Evolutionary conservation across 2,329 filamentous ascomycete species (phyloP), one percentile per base, ranked within the genome.

Genomic region (Monilinia fructigena): DNA sequence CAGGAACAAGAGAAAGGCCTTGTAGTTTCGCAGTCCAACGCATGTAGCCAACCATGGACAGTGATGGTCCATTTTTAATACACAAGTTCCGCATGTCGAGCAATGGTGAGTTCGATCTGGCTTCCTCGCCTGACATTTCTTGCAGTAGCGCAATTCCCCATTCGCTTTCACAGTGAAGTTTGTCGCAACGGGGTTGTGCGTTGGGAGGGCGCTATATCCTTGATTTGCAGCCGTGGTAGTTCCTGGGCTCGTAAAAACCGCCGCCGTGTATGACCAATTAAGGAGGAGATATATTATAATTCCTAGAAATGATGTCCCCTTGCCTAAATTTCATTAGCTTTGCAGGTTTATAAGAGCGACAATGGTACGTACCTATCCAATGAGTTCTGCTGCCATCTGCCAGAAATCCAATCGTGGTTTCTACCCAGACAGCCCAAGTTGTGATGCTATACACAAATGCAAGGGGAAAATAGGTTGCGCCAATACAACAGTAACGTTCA

Each of bases 21-120:
- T 99, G 83, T 97, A 96, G 79, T 99, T 99, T 75, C 87, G 87
- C 70, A 99, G 82, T 26, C 95, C 95, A 68, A 99, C 91, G 78
- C 95, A 99, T 4, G 92, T 97, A 38, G 95, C 94, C 60, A 99
- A 84, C 95, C 95, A 99, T 20, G 95, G 95, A 77, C 95, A 99
- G 80, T 99, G 95, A 78, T 99, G 95, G 77, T 99, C 95, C 95
- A 99, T 99, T 82, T 99, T 99, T 77, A 99, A 83, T 35, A 99
- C 93, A 77, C 95, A 99, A 75, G 90, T 89, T 72, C 89, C 87
- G 80, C 95, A 99, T 4, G 93, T 96, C 14, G 92, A 96, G 83
- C 95, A 99, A 81, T 99, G 95, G 78, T 99, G 95, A 42, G 94
- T 88, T 68, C 95, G 91, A 79, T 99, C 95, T 53, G 95, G 95